Evolutionary conservation across 2,329 filamentous ascomycete species (phyloP).

Genomic region (Trichoderma aggressivum): DNA sequence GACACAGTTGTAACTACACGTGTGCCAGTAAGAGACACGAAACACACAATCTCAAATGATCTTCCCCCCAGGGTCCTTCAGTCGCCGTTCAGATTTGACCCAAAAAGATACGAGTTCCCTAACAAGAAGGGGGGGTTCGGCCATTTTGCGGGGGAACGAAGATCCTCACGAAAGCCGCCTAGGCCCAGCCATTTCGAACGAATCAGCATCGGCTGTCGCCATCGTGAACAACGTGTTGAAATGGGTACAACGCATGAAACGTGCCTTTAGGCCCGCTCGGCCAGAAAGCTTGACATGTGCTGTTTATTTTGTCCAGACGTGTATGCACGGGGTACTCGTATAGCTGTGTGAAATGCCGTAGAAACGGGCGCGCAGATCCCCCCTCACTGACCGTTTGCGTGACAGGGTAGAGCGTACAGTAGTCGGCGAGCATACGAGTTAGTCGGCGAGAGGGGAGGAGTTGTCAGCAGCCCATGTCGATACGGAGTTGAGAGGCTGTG

Average conservation of each 20-base stretch:
- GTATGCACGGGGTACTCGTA: background rate
- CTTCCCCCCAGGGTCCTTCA: background rate
- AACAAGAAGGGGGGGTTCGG: background rate
- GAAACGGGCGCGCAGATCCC: background rate
- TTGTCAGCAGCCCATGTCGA: background rate
- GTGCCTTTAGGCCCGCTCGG: constrained; percentile 2
- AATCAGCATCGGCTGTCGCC: background rate
- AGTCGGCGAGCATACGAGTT: background rate
- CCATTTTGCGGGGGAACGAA: constrained; percentile 11
- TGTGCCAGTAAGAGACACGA: background rate
- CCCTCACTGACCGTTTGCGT: background rate
- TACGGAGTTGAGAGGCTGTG: background rate
- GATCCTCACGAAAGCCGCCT: constrained; percentile 4
- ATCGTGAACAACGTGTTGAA: constrained; percentile 4
- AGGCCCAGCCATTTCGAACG: background rate
- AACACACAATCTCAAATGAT: background rate
- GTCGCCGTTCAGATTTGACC: background rate
- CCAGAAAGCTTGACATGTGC: background rate
- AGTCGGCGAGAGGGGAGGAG: background rate
- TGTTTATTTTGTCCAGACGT: background rate
- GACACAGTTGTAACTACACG: background rate
- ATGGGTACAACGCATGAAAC: constrained; percentile 8
- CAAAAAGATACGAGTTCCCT: background rate
- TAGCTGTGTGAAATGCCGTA: background rate
- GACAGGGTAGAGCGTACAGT: background rate